Evolutionary conservation across 1,284 basidiomycete genomes (phyloP), one percentile per base, ranked within the genome.

Genomic region (Microbotryomycetes sp.): DNA sequence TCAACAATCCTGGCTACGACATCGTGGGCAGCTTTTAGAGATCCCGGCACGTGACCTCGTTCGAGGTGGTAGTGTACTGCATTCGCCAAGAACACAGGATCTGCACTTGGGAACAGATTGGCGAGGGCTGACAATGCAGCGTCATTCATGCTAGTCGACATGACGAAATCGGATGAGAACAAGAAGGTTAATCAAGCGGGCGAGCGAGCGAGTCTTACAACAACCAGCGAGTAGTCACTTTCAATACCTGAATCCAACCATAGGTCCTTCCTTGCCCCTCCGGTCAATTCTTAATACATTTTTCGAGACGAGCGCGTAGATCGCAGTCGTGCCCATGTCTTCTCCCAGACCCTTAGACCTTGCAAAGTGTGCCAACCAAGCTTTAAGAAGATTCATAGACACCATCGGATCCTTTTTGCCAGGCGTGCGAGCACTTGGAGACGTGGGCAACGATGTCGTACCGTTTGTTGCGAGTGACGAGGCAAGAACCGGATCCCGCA

Each of bases 321-420:
- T 64, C 16, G 69, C 66, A 46, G 68, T 69, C 45, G 69, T 69
- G 1, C 60, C 67, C 64, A 70, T 57, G 29, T 68, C 66, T 11
- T 67, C 69, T 27, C 59, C 60, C 64, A 61, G 68, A 4, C 64
- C 69, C 6, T 41, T 53, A 45, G 18, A 30, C n/a, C 30, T 60
- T 2, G 65, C 67, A 49, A 60, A 66, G 18, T 45, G 53, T 4
- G 61, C 59, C 16, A 71, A 31, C n/a, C 58, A 55, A 13, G 54
- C 30, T 27, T 71, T 71, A 41, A 71, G 49, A 0, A 27, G 52
- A 24, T 64, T 56, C 65, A 71, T 66, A 13, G 52, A 21, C 1
- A 71, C 23, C 45, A 62, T 52, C 3, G 60, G 53, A 29, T 65
- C 63, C 30, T 57, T 51, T 24, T 57, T 52, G 5, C 28, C 28